Evolutionary conservation across 768 basidiomycete species (phyloP).

Genomic region (Boletus patriciae): DNA sequence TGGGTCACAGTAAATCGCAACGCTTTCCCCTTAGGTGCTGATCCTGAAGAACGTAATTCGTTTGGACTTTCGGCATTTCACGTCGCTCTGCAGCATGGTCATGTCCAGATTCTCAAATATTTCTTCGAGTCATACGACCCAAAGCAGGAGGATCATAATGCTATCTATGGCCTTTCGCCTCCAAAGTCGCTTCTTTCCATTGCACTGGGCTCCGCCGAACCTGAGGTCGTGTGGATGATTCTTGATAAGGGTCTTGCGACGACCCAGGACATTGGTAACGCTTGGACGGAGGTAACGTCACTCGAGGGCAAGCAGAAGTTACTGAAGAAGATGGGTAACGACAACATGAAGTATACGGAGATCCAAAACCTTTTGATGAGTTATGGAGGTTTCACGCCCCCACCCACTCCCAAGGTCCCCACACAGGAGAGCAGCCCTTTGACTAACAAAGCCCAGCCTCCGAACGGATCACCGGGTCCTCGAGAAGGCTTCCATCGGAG

Average conservation of each 20-base stretch:
- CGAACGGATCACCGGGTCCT: slow-evolving; percentile 8
- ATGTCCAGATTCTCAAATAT: slow-evolving; percentile 52
- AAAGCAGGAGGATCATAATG: slow-evolving; percentile 47
- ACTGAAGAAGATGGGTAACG: slow-evolving; percentile 25
- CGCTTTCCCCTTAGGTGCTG: slow-evolving; percentile 52
- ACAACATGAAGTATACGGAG: slow-evolving; percentile 44
- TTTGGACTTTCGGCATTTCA: slow-evolving; percentile 65
- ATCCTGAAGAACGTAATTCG: slow-evolving; percentile 67
- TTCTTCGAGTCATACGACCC: slow-evolving; percentile 64
- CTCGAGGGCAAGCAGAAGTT: slow-evolving; percentile 29
- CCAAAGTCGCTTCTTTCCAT: slow-evolving; percentile 51
- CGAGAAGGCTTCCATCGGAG: slow-evolving; percentile 3
- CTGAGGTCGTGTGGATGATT: slow-evolving; percentile 63
- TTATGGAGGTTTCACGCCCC: slow-evolving; percentile 52
- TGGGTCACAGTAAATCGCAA: slow-evolving; percentile 19
- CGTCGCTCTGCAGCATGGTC: slow-evolving; percentile 54
- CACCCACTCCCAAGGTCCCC: slow-evolving; percentile 33
- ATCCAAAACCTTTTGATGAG: slow-evolving; percentile 53
- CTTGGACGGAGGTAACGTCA: slow-evolving; percentile 51
- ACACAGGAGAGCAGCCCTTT: slow-evolving; percentile 10
- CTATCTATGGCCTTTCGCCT: slow-evolving; percentile 46
- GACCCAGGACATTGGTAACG: slow-evolving; percentile 47
- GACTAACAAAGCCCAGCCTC: slow-evolving; percentile 14
- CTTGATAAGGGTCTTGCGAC: slow-evolving; percentile 57
- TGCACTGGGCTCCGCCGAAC: slow-evolving; percentile 60